A percentile compares a stretch with the other conserved stretches of the same genome.
These are phyloP conservation scores for Euphorbia peplus DNA, from an alignment of 345 rosid genomes.

Conservation along the genomic window DNA sequence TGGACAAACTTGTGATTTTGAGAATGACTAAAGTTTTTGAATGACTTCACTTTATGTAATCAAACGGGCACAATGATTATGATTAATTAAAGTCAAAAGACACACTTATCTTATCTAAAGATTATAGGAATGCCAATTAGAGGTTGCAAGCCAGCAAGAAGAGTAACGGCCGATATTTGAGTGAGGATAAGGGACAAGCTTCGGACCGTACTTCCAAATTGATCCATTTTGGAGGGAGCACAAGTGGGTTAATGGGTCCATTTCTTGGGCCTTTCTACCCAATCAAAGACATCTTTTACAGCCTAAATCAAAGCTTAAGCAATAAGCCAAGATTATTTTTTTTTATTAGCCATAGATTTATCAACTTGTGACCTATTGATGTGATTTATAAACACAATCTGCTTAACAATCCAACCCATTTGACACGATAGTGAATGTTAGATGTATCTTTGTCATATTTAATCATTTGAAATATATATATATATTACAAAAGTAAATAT, in stretches of 20 bases:
- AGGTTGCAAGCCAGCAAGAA: slow-evolving; percentile 7
- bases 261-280: slow-evolving; percentile 14
- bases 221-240: slow-evolving; percentile 9
- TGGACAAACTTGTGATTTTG: background rate
- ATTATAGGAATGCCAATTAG: background rate
- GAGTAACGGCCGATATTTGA: background rate
- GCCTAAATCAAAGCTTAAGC: slow-evolving; percentile 6
- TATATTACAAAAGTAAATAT: too few species aligned
- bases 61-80: background rate
- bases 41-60: background rate
- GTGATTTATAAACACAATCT: too few species aligned
- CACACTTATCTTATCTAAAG: slow-evolving; percentile 9
- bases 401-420: too few species aligned
- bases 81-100: background rate
- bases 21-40: background rate
- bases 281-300: background rate
- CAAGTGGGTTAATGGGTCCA: background rate
- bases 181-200: slow-evolving; percentile 11
- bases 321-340: background rate
- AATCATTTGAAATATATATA: too few species aligned
- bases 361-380: too few species aligned
- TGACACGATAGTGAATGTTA: too few species aligned
- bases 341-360: too few species aligned
- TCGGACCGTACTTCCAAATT: background rate
- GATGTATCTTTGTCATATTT: too few species aligned